Evolutionary conservation across 768 basidiomycete species (phyloP), one percentile per base, ranked within the genome.

Genomic region (Collybiopsis luxurians): DNA sequence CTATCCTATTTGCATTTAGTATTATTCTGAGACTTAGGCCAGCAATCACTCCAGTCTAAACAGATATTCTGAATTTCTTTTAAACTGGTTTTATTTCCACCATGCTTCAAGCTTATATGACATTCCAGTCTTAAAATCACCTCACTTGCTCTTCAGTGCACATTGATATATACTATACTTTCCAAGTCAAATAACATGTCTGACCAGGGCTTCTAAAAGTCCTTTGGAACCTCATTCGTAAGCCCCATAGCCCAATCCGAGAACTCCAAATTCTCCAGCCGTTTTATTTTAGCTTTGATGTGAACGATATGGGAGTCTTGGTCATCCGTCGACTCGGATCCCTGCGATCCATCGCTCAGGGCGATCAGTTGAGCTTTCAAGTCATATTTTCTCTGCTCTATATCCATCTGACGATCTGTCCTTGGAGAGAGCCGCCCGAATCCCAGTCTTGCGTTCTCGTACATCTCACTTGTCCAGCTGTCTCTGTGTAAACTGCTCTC

Each of bases 351-450:
- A 5, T 12, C 28, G 21, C 23, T 26, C 30, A 53, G 17, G 9
- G 24, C 3, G 10, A 53, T 53, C 28, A 53, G 23, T 36, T 42
- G 51, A 12, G 38, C 21, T 34, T 38, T 39, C 38, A 53, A 40
- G n/a, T 52, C 51, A 30, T 53, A 19, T 7, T 39, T 53, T 27
- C 38, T 53, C 21, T 53, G 38, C 38, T 53, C 38, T 4, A 53
- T 23, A 17, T 53, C 51, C 51, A 53, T 53, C 51, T 53, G 51
- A 13, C 51, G 36, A 40, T 53, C 51, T 21, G 51, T 53, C 21
- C 51, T 31, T 13, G 51, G 51, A 23, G 40, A 42, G 24, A 53
- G 31, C 31, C 31, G 23, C 24, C 40, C 36, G 4, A 21, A 34
- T 36, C 21, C 30, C 24, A 28, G 19, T 15, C 38, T 26, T 34